Base-by-base conservation (phyloP, 208 protist genomes). In the Leishmania mexicana region DNA sequence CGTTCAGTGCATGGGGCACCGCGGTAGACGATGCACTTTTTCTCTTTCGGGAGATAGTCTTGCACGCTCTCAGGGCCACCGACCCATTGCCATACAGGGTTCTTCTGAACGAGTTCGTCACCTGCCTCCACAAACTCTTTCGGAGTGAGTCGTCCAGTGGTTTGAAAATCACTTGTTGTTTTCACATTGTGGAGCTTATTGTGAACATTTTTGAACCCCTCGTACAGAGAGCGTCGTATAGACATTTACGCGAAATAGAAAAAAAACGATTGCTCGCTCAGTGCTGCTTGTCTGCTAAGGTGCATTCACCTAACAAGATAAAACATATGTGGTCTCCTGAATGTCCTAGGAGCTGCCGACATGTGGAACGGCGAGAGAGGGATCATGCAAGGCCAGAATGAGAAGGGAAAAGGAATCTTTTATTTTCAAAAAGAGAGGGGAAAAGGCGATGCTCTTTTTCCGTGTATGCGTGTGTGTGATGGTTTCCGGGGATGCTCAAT, bases 41-140 rank as follows among this genome's bases (percentile, higher is more conserved):
- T 99, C 62, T 99, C 89, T n/a, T 89, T 85, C 40, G 98, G 98
- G 28, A 99, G 87, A 84, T 98, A 98, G 6, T 86, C 76, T 31
- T 94, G 88, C 35, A 96, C 89, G 3, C 73, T 80, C 71, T 98
- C 97, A 10, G 78, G 67, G 2, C 95, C 89, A 60, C 97, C 81
- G 78, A 95, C 96, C 98, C 99, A 99, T 5, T 87, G 76, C 98
- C 99, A 99, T 3, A 99, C 98, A 35, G 97, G 97, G 83, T 98
- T 99, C 82, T 98, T 99, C 67, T 93, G 91, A 10, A 98, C 91
- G 13, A 99, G 89, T 65, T 98, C 86, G 86, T 99, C 98, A 24
- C 99, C 99, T 7, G 98, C 98, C 58, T 94, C 90, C 3, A 99
- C 96, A 93, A 99, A 99, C 80, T 97, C 92, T 68, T 94, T 86